Evolutionary conservation across 108 stramenopile species (phyloP), one percentile per base, ranked within the genome.

Genomic region (Chaetoceros muelleri): DNA sequence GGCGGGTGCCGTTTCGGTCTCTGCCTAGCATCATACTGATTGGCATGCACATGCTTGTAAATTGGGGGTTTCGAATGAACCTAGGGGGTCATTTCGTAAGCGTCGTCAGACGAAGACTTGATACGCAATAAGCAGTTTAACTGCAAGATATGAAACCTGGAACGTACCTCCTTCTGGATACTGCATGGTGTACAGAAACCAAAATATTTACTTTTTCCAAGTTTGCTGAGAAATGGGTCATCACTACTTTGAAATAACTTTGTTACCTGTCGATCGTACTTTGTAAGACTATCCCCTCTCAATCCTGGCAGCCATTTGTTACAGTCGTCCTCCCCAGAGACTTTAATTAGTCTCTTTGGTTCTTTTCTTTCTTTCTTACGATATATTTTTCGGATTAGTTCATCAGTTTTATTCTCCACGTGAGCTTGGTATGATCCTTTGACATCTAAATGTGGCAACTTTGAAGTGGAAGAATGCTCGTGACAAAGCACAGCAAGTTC

Each of bases 401-500:
- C 57, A 26, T 81, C 81, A 29, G 67, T 68, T 48, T 65, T 67
- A 3, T 54, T 53, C 60, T 85, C 81, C 2, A 83, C 69, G 30
- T 57, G 24, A 5, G 48, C 64, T 34, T 81, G 85, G 27, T 85
- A 45, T 5, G 75, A 79, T 5, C 57, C 46, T 29, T 75, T 65
- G n/a, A 62, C 24, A 60, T 84, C 81, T n/a, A 87, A 61, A 17
- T 81, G 73, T 1, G 89, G 89, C 7, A 91, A 60, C 50, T 74
- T 79, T 60, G 71, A 73, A 26, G 57, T 75, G 44, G 62, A 53
- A 7, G 87, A 55, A 62, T 96, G 95, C 40, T 90, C 82, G 46
- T 82, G 87, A 45, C 95, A 94, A 1, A 94, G 62, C 30, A 92
- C 49, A 24, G 85, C 87, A 30, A 90, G 62, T 57, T 92, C 87